Conservation (phyloP, 148 eudicot genomes). For the Silene conica region DNA sequence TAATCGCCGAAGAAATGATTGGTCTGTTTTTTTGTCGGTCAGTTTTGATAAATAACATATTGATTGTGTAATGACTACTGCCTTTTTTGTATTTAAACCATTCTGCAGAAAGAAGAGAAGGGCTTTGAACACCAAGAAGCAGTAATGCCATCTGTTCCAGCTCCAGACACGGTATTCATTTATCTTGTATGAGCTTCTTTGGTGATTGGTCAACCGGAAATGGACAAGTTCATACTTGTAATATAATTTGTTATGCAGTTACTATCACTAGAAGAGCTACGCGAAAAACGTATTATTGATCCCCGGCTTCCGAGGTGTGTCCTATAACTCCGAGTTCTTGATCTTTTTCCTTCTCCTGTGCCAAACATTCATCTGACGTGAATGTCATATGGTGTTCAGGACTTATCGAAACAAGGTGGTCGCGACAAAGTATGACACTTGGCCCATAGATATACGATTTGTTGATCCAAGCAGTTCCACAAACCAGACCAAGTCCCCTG, state of each 20-base stretch:
- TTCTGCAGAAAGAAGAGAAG: conserved; percentile 72
- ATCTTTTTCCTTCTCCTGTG: neutral
- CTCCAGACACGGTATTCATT: conserved; percentile 65
- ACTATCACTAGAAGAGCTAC: conserved; percentile 77
- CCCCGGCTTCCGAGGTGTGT: conserved; percentile 87
- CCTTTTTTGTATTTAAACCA: neutral
- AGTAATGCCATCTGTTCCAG: conserved; percentile 69
- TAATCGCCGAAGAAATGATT: neutral
- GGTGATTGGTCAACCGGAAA: conserved; percentile 8
- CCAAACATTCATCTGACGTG: neutral
- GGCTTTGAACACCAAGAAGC: conserved; percentile 86
- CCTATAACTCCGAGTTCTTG: neutral
- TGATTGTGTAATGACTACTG: neutral
- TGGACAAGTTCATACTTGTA: conserved; percentile 2
- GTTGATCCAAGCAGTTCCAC: conserved; percentile 71
- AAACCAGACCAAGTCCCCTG: conserved; percentile 71
- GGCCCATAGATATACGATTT: conserved; percentile 92
- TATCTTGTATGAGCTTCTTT: conserved; percentile 13
- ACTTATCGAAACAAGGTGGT: conserved; percentile 90
- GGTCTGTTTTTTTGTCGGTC: neutral
- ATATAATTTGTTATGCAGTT: conserved; percentile 40
- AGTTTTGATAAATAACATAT: neutral
- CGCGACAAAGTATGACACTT: conserved; percentile 39
- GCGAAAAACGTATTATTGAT: conserved; percentile 76
- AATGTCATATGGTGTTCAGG: conserved; percentile 34